Evolutionary conservation across 2,329 filamentous ascomycete species (phyloP).

Genomic region (Alternaria alternata): DNA sequence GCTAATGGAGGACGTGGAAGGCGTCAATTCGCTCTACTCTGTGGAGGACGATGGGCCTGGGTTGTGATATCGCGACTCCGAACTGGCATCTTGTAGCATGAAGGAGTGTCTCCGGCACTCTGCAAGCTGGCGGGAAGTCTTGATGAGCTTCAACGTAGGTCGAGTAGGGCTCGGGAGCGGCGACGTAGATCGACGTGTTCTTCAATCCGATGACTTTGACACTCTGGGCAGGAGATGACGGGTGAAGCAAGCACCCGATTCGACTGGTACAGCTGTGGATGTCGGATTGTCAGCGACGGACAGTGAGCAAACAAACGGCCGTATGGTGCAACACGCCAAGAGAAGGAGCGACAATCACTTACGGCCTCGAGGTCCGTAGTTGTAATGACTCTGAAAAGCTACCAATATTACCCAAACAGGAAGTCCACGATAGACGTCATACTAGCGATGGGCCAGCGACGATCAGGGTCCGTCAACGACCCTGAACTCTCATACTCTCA

Average conservation of each 20-base stretch:
- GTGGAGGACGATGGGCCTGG: not conserved
- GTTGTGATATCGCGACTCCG: not conserved
- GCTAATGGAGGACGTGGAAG: not conserved
- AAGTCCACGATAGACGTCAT: constrained; percentile 12
- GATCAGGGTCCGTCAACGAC: constrained; percentile 1
- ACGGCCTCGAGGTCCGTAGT: not conserved
- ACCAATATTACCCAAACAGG: not conserved
- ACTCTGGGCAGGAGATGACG: not conserved
- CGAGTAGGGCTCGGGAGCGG: too few species aligned
- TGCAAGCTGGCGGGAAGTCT: not conserved
- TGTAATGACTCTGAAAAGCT: not conserved
- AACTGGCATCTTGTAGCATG: not conserved
- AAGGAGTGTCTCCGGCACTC: not conserved
- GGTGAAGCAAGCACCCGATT: not conserved
- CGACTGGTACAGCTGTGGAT: not conserved
- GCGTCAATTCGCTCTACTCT: not conserved
- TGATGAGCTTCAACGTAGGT: not conserved
- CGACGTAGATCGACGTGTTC: not conserved
- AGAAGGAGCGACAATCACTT: not conserved
- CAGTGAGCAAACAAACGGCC: not conserved
- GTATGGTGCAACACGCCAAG: not conserved
- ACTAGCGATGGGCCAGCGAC: not conserved
- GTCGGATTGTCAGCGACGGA: not conserved
- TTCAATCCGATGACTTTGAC: not conserved
- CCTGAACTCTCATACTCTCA: not conserved